Evolutionary conservation across 2,329 filamentous ascomycete species (phyloP), one percentile per base, ranked within the genome.

Genomic region (Diaporthe humulicola): DNA sequence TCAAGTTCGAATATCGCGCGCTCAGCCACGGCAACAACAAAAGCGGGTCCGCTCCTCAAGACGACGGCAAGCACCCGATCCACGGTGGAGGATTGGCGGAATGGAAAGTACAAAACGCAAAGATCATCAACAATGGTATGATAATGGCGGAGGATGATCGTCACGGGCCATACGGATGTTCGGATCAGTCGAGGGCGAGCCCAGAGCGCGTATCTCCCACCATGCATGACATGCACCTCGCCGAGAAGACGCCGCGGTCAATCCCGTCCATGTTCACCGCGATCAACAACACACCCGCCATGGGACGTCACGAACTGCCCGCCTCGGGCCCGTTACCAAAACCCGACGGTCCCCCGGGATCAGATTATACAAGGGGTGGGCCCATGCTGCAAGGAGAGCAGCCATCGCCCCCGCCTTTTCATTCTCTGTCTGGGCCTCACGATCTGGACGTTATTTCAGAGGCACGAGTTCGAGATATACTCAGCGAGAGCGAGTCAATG

Each of bases 41-140:
- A 36, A 54, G 69, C 12, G 57, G 57, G 5, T 72, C 40, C 10
- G 57, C 60, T 30, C 57, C 54, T 33, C 70, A 58, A 48, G 76
- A 81, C 75, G 79, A 84, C 77, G 78, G 81, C 73, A 79, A 83
- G 58, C 77, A 83, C 22, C 85, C 84, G 45, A 81, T 88, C n/a
- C 83, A 84, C 3, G 87, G 89, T 19, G 90, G 89, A 45, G 90
- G 88, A 1, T 81, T 90, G 4, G 89, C 90, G 76, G 88, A 91
- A 77, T 92, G 89, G 81, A 87, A 86, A 75, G 81, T 85, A 14
- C 80, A 85, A 64, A 78, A 79, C 0, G 79, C 77, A 50, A 82
- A 82, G 73, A 82, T 87, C 15, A 86, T 86, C 74, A 86, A 87
- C 76, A 86, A 88, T 58, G 86, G 86, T 50, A 81, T 81, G 40